A percentile compares a stretch with the other conserved stretches of the same genome.
Conservation (phyloP, 176 grass and related monocot genomes). For the bread wheat (Triticum aestivum) region IWGSC_CS_RefSeq_v2.1 NC_057809.1:567071125-567071624, state of each 20-base stretch:
- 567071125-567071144: background rate
- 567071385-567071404: slow-evolving; percentile 84
- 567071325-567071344: slow-evolving; percentile 97
- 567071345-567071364: slow-evolving; percentile 98
- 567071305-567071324: slow-evolving; percentile 80
- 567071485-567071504: slow-evolving; percentile 12
- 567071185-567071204: slow-evolving; percentile 94
- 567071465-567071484: background rate
- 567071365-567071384: slow-evolving; percentile 82
- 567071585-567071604: slow-evolving; percentile 85
- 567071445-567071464: slow-evolving; percentile 66
- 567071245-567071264: slow-evolving; percentile 60
- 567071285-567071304: slow-evolving; percentile 84
- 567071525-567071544: slow-evolving; percentile 21
- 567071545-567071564: slow-evolving; percentile 61
- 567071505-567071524: slow-evolving; percentile 12
- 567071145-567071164: slow-evolving; percentile 35
- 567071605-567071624: slow-evolving; percentile 69
- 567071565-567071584: slow-evolving; percentile 92
- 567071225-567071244: slow-evolving; percentile 67
- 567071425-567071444: slow-evolving; percentile 94
- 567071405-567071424: slow-evolving; percentile 75
- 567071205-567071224: slow-evolving; percentile 60
- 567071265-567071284: slow-evolving; percentile 87
- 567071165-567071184: slow-evolving; percentile 93